Percentiles rank a stretch among this genome's conserved stretches.
Evolutionary conservation across 164 flowering plant genomes (phyloP).

Genomic region (Vitis cinerea): DNA sequence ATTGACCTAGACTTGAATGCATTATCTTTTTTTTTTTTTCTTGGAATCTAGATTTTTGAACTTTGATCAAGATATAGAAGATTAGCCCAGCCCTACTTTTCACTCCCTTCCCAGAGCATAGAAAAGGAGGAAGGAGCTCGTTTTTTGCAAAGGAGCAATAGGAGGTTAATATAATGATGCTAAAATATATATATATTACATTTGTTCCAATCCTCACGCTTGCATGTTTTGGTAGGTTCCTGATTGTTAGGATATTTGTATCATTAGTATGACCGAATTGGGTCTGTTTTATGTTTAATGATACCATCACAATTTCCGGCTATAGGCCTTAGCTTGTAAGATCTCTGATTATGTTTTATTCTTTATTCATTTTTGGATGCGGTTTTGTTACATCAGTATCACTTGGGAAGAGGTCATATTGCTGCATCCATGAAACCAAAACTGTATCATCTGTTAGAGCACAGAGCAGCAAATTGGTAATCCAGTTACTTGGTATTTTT

Average conservation of each 20-base stretch:
- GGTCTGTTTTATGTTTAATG: background rate
- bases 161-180: background rate
- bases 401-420: slow-evolving; percentile 93
- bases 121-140: too few species aligned
- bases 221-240: background rate
- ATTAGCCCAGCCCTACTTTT: too few species aligned
- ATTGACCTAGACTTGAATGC: too few species aligned
- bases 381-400: slow-evolving; percentile 48
- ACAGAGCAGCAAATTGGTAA: slow-evolving; percentile 80
- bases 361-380: background rate
- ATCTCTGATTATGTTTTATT: background rate
- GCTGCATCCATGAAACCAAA: slow-evolving; percentile 71
- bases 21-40: too few species aligned
- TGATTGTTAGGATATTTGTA: background rate
- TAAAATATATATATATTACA: background rate
- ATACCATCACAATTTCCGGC: background rate
- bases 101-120: too few species aligned
- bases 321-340: background rate
- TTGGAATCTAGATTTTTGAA: too few species aligned
- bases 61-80: too few species aligned
- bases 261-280: background rate
- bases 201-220: background rate
- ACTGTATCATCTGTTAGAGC: slow-evolving; percentile 70
- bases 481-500: background rate
- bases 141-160: background rate